Base-by-base conservation (phyloP, 23 red algal genomes). In the Gracilaria caudata region DNA sequence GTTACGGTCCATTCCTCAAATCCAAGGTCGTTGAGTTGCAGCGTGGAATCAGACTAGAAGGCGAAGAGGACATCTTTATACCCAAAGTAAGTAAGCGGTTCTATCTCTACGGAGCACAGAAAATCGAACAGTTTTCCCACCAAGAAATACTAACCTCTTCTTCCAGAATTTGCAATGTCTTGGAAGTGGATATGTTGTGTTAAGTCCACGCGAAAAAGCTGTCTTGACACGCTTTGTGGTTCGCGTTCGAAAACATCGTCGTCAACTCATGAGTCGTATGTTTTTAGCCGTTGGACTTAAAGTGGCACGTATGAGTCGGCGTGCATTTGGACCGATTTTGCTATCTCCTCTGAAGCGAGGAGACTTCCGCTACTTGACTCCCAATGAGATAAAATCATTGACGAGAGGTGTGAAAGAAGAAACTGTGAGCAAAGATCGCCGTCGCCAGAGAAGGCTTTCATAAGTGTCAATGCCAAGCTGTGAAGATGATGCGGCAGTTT, bases 361-460 rank as follows among this genome's bases (percentile, higher is more conserved):
- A 9, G 35, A 57, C 41, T 89, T 79, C 64, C 68, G 85, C 4
- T 58, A 89, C 9, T 72, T 89, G 11, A 78, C 72, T 12, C 72
- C 85, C 30, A 89, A 89, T 19, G 85, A 89, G 51, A 33, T 89
- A 26, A 89, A 89, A 28, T 72, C 85, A 12, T 64, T 89, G 73
- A 89, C 12, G 51, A 45, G 85, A 20, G 85, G 85, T 40, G 73
- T 78, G 28, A 79, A 78, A 51, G 36, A 84, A 49, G 25, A 10
- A 72, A 51, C 56, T 10, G 30, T 66, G 25, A 36, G 17, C 14
- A 36, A 14, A 37, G 61, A 66, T 16, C 61, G 61, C 36, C 32
- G 61, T 66, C 32, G 32, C 12, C 26, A 66, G 14, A 37, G 13
- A 66, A 66, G 19, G 9, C 16, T 36, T 14, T 0, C 0, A 35